Conservation (phyloP, 176 grass and related monocot genomes). For the Avena atlantica region DNA sequence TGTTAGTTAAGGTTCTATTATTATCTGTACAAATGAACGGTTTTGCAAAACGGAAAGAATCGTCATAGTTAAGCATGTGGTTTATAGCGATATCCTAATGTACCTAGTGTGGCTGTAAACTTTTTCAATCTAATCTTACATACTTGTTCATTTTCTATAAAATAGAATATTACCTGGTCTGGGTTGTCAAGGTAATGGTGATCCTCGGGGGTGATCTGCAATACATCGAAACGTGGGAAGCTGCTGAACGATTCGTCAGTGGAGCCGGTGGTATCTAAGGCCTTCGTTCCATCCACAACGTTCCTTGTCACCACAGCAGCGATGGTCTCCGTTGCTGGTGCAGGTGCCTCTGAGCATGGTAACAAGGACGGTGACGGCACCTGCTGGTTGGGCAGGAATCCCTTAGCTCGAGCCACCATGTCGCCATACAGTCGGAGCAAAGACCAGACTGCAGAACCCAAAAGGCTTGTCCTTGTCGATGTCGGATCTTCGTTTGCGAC, state of each 20-base stretch:
- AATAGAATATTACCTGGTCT: not conserved
- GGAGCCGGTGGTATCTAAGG: not conserved
- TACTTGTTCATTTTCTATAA: not conserved
- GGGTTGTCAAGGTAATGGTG: not conserved
- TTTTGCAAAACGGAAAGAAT: not conserved
- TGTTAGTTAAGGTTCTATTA: not conserved
- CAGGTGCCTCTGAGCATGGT: not conserved
- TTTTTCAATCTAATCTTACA: not conserved
- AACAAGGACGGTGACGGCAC: not conserved
- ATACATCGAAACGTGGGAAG: constrained; percentile 3
- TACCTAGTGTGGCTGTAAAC: not conserved
- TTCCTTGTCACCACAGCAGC: too few species aligned
- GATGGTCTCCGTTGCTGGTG: not conserved
- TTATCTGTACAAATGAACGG: too few species aligned
- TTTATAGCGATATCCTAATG: not conserved
- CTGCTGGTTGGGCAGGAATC: not conserved
- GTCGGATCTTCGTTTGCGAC: not conserved
- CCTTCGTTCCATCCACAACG: too few species aligned
- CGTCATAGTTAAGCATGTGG: not conserved
- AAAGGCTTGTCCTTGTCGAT: not conserved
- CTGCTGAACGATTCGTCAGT: not conserved
- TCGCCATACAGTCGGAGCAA: not conserved
- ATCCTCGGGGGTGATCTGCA: not conserved
- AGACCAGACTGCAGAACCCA: not conserved
- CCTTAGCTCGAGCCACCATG: not conserved